Conservation (phyloP, 2,329 filamentous ascomycete genomes). For the Phyllosticta ampelicida region DNA sequence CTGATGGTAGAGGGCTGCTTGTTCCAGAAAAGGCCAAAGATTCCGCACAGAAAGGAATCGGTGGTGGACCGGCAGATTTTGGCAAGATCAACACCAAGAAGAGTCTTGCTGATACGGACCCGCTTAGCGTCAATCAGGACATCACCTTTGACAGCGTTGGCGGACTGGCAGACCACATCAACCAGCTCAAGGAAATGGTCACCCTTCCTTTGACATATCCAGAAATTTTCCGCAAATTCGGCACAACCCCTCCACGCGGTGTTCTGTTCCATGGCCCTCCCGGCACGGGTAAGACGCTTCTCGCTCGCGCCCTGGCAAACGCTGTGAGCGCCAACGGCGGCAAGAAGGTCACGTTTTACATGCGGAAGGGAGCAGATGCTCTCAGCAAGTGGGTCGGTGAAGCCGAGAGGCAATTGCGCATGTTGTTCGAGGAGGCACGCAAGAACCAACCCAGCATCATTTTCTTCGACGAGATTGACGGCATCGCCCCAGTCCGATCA, state of each 20-base stretch:
- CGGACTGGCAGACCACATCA: conserved; percentile 84
- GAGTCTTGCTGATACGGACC: conserved; percentile 84
- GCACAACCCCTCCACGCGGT: conserved; percentile 86
- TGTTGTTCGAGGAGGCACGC: conserved; percentile 90
- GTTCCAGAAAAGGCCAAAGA: neutral
- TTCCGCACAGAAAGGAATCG: conserved; percentile 35
- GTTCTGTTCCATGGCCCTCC: conserved; percentile 95
- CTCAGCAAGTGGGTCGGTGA: conserved; percentile 99
- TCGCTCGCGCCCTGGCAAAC: conserved; percentile 84
- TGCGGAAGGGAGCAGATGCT: conserved; percentile 96
- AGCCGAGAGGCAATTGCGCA: conserved; percentile 83
- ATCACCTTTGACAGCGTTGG: conserved; percentile 94
- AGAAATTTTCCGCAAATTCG: conserved; percentile 82
- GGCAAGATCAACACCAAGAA: conserved; percentile 92
- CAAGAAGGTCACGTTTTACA: conserved; percentile 96
- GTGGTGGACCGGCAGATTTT: conserved; percentile 65
- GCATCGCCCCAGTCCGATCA: conserved; percentile 85
- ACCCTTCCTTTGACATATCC: conserved; percentile 88
- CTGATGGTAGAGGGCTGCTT: neutral
- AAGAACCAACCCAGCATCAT: conserved; percentile 98
- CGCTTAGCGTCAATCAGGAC: conserved; percentile 81
- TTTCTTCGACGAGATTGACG: conserved; percentile 98
- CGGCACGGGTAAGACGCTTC: conserved; percentile 94
- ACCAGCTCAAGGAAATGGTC: conserved; percentile 98
- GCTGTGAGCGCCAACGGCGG: conserved; percentile 72